These are phyloP conservation scores for Rhodocollybia butyracea DNA, from an alignment of 768 basidiomycete species.

Conservation along the genomic window DNA sequence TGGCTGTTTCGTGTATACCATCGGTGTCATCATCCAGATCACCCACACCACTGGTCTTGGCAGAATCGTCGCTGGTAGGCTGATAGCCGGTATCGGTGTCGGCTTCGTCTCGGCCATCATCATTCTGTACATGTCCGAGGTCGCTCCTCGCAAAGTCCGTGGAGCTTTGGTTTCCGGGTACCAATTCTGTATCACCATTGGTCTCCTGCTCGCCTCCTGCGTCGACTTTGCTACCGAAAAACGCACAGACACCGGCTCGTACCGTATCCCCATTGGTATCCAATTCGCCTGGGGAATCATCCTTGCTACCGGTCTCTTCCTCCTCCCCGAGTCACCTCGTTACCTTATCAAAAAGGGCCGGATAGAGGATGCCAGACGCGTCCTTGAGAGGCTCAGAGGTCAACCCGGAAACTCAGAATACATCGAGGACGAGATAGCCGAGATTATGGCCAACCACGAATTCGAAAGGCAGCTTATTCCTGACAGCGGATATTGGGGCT, in stretches of 20 bases:
- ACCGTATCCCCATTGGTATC: conserved; percentile 69
- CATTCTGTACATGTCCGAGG: conserved; percentile 41
- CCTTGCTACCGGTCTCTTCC: conserved; percentile 65
- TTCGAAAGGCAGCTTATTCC: conserved; percentile 61
- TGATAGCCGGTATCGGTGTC: conserved; percentile 79
- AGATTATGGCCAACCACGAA: conserved; percentile 53
- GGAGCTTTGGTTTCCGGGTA: conserved; percentile 68
- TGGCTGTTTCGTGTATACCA: conserved; percentile 55
- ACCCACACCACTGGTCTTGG: conserved; percentile 24
- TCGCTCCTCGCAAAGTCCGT: conserved; percentile 65
- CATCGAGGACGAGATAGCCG: conserved; percentile 49
- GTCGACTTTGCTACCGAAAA: conserved; percentile 66
- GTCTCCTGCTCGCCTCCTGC: conserved; percentile 67
- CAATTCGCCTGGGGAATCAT: conserved; percentile 81
- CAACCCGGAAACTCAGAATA: conserved; percentile 45
- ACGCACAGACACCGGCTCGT: conserved; percentile 46
- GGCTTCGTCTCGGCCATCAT: conserved; percentile 70
- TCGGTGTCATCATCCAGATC: conserved; percentile 68
- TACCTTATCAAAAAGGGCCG: conserved; percentile 70
- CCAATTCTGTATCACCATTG: conserved; percentile 76
- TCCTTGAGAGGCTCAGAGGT: conserved; percentile 64
- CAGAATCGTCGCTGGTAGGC: conserved; percentile 51
- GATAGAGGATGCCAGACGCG: conserved; percentile 51
- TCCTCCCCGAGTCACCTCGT: conserved; percentile 80
- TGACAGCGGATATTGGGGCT: conserved; percentile 12